Evolutionary conservation across 306 rosid species (phyloP).

Genomic region (Adenanthera pavonina): DNA sequence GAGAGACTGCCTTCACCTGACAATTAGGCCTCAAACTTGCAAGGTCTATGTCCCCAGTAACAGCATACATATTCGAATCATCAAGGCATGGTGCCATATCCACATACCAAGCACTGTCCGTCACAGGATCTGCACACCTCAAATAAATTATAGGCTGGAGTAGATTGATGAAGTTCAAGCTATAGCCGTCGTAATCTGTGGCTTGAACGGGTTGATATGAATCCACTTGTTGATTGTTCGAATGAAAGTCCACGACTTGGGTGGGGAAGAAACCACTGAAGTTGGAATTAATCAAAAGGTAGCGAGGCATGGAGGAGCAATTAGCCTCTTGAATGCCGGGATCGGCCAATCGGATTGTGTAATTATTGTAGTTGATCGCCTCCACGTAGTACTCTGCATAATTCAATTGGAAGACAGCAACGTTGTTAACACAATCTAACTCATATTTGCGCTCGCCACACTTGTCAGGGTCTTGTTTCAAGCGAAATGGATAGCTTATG

Average conservation of each 20-base stretch:
- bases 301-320: slow-evolving; percentile 39
- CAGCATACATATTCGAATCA: neutral
- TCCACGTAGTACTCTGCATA: slow-evolving; percentile 26
- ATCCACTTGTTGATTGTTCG: neutral
- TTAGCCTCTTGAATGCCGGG: neutral
- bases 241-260: neutral
- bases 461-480: neutral
- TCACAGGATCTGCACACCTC: neutral
- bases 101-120: neutral
- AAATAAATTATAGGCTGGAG: neutral
- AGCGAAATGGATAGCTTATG: slow-evolving; percentile 41
- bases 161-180: neutral
- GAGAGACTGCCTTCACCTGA: neutral
- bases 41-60: neutral
- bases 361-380: slow-evolving; percentile 39
- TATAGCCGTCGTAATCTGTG: neutral
- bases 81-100: slow-evolving; percentile 1
- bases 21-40: slow-evolving; percentile 1
- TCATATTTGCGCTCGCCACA: slow-evolving; percentile 19
- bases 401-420: neutral
- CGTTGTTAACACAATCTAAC: slow-evolving; percentile 37
- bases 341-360: slow-evolving; percentile 41
- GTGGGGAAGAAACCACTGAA: neutral
- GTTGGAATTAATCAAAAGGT: neutral
- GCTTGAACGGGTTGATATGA: neutral